phyloP scores from a whole-genome alignment of 371 early-diverging fungal genomes.

The Lichtheimia ornata region DNA sequence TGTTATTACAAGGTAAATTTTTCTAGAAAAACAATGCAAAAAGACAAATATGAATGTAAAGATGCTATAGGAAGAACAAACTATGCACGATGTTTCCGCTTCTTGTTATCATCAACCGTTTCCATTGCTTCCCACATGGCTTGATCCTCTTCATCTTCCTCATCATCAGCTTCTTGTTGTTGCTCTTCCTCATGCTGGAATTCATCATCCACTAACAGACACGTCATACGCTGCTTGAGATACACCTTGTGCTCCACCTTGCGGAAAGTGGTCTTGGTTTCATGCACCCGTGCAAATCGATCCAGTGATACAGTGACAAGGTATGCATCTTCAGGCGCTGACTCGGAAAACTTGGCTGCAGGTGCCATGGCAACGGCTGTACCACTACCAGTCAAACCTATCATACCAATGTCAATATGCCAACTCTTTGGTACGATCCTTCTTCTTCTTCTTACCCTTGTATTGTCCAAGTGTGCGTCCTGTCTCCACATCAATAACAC shows the following conservation, averaged over 20 bases:
- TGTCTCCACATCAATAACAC: constrained; percentile 65
- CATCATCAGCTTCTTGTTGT: constrained; percentile 39
- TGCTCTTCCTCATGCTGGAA: constrained; percentile 44
- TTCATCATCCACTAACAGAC: constrained; percentile 64
- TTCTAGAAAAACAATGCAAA: too few species aligned
- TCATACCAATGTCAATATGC: too few species aligned
- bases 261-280: constrained; percentile 58
- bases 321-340: constrained; percentile 10
- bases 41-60: not conserved
- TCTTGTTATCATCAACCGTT: constrained; percentile 31
- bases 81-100: constrained; percentile 12
- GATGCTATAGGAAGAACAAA: not conserved
- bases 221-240: constrained; percentile 78
- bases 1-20: too few species aligned
- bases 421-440: too few species aligned
- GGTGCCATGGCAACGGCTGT: constrained; percentile 48
- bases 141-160: constrained; percentile 41
- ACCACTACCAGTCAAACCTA: constrained; percentile 78
- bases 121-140: constrained; percentile 61
- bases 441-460: constrained; percentile 33
- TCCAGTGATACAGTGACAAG: constrained; percentile 78
- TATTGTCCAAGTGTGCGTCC: constrained; percentile 54
- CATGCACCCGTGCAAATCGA: constrained; percentile 77
- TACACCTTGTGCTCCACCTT: constrained; percentile 71
- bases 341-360: constrained; percentile 17